phyloP scores from a whole-genome alignment of 345 rosid species.

The Citrus unshiu region DNA sequence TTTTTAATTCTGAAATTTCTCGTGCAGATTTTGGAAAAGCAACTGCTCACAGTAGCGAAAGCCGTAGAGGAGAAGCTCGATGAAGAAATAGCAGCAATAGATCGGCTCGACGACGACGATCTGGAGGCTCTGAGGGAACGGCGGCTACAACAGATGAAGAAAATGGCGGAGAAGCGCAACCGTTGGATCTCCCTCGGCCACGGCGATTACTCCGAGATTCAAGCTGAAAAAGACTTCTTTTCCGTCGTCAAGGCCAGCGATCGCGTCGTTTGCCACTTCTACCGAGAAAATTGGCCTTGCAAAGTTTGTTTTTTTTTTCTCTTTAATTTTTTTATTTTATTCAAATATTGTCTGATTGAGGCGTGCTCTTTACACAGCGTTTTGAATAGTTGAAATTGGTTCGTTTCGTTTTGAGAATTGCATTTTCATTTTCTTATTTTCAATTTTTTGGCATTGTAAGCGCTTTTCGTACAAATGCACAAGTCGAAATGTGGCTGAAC shows the following conservation, averaged over 20 bases:
- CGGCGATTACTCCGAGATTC: conserved; percentile 86
- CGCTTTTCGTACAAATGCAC: too few species aligned
- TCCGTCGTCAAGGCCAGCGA: conserved; percentile 82
- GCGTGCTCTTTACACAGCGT: background rate
- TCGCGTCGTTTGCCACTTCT: conserved; percentile 94
- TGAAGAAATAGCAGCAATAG: conserved; percentile 81
- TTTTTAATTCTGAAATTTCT: background rate
- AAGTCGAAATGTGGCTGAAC: too few species aligned
- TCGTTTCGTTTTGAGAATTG: background rate
- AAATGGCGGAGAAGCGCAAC: conserved; percentile 85
- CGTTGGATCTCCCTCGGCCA: conserved; percentile 98
- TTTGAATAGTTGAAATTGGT: background rate
- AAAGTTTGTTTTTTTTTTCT: conserved; percentile 47
- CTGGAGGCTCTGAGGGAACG: conserved; percentile 77
- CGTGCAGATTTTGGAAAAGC: conserved; percentile 78
- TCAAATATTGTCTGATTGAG: background rate
- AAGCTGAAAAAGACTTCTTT: conserved; percentile 83
- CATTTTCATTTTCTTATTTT: background rate
- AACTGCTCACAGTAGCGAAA: conserved; percentile 78
- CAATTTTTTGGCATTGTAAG: too few species aligned
- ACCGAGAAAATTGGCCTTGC: conserved; percentile 98
- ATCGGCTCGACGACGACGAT: conserved; percentile 82
- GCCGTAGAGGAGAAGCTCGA: conserved; percentile 91
- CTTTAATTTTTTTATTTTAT: too few species aligned
- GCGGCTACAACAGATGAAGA: conserved; percentile 88